A percentile compares a stretch with the other conserved stretches of the same genome.
Evolutionary conservation across 2,329 filamentous ascomycete species (phyloP).

Genomic region (Acrocalymma vagum): DNA sequence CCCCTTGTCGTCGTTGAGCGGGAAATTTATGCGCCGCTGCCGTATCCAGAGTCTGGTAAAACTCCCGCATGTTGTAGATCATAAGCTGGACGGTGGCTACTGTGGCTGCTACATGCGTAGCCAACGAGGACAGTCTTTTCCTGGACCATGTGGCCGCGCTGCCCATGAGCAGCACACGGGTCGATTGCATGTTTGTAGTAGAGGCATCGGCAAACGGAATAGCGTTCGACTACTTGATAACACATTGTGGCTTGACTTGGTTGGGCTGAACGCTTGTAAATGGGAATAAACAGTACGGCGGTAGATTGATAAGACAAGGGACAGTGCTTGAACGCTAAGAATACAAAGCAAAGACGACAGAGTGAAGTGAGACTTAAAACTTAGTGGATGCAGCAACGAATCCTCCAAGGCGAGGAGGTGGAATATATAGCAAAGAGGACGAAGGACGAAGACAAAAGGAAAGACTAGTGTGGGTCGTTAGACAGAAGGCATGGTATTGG

Average conservation of each 20-base stretch:
- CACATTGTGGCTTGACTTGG: slow-evolving; percentile 68
- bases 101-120: slow-evolving; percentile 74
- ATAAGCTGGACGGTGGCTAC: slow-evolving; percentile 34
- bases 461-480: slow-evolving; percentile 32
- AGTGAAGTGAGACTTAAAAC: slow-evolving; percentile 18
- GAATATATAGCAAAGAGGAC: slow-evolving; percentile 43
- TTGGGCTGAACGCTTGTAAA: not conserved
- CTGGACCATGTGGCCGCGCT: slow-evolving; percentile 74
- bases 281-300: slow-evolving; percentile 2
- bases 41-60: slow-evolving; percentile 40
- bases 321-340: slow-evolving; percentile 15
- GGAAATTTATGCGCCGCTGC: slow-evolving; percentile 34
- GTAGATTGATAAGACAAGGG: slow-evolving; percentile 1
- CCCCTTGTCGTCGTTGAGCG: too few relatives aligned
- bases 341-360: slow-evolving; percentile 21
- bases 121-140: slow-evolving; percentile 83
- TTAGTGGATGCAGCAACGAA: slow-evolving; percentile 19
- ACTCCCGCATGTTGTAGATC: slow-evolving; percentile 20
- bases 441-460: slow-evolving; percentile 26
- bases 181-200: slow-evolving; percentile 90
- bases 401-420: slow-evolving; percentile 27
- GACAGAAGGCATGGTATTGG: slow-evolving; percentile 33
- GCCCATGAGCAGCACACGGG: slow-evolving; percentile 78
- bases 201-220: slow-evolving; percentile 85
- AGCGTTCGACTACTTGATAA: slow-evolving; percentile 85